These are phyloP conservation scores for Ascochyta lentis DNA, from an alignment of 2,329 filamentous ascomycete genomes.

Conservation along the genomic window DNA sequence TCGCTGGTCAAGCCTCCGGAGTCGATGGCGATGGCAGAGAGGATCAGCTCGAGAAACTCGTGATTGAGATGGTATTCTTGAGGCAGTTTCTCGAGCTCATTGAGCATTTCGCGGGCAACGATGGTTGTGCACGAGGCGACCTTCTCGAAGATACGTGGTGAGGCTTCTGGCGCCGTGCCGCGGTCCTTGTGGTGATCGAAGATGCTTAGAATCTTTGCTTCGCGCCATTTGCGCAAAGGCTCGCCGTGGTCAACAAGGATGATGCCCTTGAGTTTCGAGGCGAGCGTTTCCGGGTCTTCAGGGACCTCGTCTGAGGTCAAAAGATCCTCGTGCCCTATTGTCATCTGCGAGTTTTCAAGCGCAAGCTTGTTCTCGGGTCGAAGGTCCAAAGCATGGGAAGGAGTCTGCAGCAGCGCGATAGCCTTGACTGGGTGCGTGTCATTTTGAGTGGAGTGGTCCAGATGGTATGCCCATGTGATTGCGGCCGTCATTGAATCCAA, in stretches of 20 bases:
- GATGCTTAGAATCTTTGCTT: conserved; percentile 54
- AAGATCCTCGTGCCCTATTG: conserved; percentile 54
- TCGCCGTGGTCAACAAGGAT: conserved; percentile 55
- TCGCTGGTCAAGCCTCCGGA: conserved; percentile 49
- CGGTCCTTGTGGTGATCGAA: conserved; percentile 57
- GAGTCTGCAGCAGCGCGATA: conserved; percentile 56
- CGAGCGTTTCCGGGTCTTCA: conserved; percentile 55
- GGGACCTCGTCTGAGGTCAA: conserved; percentile 58
- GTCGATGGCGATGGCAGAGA: conserved; percentile 57
- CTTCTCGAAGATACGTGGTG: conserved; percentile 54
- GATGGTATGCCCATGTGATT: conserved; percentile 57
- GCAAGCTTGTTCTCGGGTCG: conserved; percentile 57
- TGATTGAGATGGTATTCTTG: conserved; percentile 58
- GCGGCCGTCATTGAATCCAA: conserved; percentile 55
- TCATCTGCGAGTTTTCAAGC: conserved; percentile 55
- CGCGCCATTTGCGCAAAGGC: conserved; percentile 53
- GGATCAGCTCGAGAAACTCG: conserved; percentile 57
- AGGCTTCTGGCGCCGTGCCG: conserved; percentile 51
- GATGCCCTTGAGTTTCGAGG: conserved; percentile 53
- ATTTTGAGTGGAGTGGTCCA: conserved; percentile 54
- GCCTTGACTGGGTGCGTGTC: conserved; percentile 53
- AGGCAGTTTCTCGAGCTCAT: conserved; percentile 53
- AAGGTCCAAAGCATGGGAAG: conserved; percentile 55
- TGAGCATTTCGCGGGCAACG: conserved; percentile 56
- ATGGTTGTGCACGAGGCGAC: conserved; percentile 56